Base-by-base conservation (phyloP, 805 yeast genomes). In the Myxozyma sirexii region DNA sequence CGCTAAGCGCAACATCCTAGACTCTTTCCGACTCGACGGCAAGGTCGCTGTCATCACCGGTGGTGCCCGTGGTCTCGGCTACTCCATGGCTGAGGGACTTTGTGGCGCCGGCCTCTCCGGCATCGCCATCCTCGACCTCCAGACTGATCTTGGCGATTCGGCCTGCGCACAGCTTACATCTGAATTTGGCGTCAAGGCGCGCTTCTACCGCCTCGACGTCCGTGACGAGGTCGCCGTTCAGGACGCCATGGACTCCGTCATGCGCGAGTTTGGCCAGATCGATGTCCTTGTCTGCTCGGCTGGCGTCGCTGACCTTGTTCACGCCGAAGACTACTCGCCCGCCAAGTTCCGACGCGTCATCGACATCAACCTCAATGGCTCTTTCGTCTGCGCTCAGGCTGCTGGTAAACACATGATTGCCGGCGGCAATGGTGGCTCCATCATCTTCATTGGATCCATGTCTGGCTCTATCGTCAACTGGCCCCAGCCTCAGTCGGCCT, bases 401-500 rank as follows among this genome's bases (percentile, higher is more conserved):
- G 84, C 85, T 56, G 87, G 87, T 59, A 79, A 82, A 69, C 86
- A 85, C 61, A 83, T 84, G 81, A 84, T 84, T 68, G 77, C 79
- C 66, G 81, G 80, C 71, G 78, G 80, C 66, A 75, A 71, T 54
- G 80, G 80, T 19, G 88, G 88, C 37, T 78, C 86, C 17, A 78
- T 84, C 62, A 81, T 84, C 58, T 81, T 85, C 74, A 80, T 85
- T 67, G 88, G 88, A 17, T 84, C 87, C 66, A 85, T 84, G 89
- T 82, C 87, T 17, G 89, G 86, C 41, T 79, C 84, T 62, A 84
- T 84, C 64, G 88, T 84, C 69, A 84, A 84, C 77, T 85, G 84
- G 79, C 88, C 89, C 43, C 88, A 84, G 75, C 87, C 87, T 12
- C 88, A 84, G 74, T 75, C 80, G 63, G 85, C 86, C 72, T 85